A percentile compares a stretch with the other conserved stretches of the same genome.
Evolutionary conservation across 1,139 yeast genomes (phyloP).

Genomic region (Blastobotrys arbuscula): DNA sequence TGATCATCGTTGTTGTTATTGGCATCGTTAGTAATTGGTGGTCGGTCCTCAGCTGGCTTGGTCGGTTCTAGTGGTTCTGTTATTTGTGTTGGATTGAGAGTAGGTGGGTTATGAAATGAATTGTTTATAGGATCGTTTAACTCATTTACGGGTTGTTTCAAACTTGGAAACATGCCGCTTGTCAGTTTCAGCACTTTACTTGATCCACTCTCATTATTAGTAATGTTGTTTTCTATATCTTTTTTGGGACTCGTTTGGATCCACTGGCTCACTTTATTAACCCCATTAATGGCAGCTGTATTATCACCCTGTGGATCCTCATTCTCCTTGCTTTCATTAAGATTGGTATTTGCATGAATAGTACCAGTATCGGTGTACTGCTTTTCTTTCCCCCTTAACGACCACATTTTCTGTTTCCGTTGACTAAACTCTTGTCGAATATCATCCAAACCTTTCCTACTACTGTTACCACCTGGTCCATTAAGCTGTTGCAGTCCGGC

Average conservation of each 20-base stretch:
- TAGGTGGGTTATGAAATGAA: background rate
- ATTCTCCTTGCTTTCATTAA: background rate
- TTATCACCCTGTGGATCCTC: background rate
- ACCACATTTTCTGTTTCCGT: slow-evolving; percentile 1
- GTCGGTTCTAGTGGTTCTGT: background rate
- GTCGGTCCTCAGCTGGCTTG: too few species aligned
- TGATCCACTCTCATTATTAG: background rate
- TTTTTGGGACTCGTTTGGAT: slow-evolving; percentile 9
- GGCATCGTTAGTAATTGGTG: background rate
- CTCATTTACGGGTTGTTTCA: background rate
- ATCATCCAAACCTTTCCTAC: slow-evolving; percentile 4
- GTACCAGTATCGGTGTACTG: too few species aligned
- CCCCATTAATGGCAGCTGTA: too few species aligned
- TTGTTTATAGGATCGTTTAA: background rate
- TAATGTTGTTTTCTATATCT: background rate
- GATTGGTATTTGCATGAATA: too few species aligned
- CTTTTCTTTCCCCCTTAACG: too few species aligned
- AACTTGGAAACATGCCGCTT: background rate
- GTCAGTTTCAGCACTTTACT: background rate
- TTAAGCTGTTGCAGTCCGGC: slow-evolving; percentile 4
- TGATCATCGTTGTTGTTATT: background rate
- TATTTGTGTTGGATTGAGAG: background rate
- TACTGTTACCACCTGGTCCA: background rate
- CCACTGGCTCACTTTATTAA: slow-evolving; percentile 2
- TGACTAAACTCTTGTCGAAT: background rate